Conservation (phyloP, 1,284 basidiomycete species). For the Moesziomyces sp. region DNA sequence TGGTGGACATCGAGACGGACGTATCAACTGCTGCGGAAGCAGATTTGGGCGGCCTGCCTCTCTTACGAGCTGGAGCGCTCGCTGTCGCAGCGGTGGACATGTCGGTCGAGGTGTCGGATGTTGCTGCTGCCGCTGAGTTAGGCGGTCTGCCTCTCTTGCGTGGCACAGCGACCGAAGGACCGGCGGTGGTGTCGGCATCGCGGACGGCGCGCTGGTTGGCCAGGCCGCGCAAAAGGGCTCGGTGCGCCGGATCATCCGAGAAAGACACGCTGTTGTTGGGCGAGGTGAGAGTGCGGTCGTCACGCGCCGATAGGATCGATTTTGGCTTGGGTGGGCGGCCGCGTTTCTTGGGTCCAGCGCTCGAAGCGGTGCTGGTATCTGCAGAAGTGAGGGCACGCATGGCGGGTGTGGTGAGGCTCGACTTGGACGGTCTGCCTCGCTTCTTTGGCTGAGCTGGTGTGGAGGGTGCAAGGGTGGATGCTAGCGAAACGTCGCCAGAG, state of each 20-base stretch:
- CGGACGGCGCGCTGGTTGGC: too few relatives aligned
- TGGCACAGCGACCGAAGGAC: not conserved
- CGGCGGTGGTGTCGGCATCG: not conserved
- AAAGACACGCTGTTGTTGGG: conserved; percentile 23
- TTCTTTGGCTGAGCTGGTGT: conserved; percentile 15
- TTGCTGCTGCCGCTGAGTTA: not conserved
- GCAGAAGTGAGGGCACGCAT: conserved; percentile 17
- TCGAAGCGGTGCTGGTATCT: conserved; percentile 13
- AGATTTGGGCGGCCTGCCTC: not conserved
- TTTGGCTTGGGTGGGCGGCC: conserved; percentile 28
- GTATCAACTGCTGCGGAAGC: not conserved
- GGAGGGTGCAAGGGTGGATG: conserved; percentile 12
- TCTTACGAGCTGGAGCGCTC: too few relatives aligned
- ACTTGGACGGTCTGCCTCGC: conserved; percentile 16
- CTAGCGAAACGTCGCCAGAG: conserved; percentile 22
- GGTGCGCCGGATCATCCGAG: conserved; percentile 12
- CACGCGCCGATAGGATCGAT: conserved; percentile 19
- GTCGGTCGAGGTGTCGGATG: conserved; percentile 2
- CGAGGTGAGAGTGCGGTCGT: conserved; percentile 4
- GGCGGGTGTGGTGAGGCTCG: conserved; percentile 15
- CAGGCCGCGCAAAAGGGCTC: not conserved
- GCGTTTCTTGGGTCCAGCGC: conserved; percentile 6
- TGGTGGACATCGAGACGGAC: too few relatives aligned
- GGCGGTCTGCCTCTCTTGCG: conserved; percentile 3
- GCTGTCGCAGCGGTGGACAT: not conserved